These are phyloP conservation scores for Usnea hakonensis DNA, from an alignment of 495 filamentous ascomycete species.

Conservation along the genomic window DNA sequence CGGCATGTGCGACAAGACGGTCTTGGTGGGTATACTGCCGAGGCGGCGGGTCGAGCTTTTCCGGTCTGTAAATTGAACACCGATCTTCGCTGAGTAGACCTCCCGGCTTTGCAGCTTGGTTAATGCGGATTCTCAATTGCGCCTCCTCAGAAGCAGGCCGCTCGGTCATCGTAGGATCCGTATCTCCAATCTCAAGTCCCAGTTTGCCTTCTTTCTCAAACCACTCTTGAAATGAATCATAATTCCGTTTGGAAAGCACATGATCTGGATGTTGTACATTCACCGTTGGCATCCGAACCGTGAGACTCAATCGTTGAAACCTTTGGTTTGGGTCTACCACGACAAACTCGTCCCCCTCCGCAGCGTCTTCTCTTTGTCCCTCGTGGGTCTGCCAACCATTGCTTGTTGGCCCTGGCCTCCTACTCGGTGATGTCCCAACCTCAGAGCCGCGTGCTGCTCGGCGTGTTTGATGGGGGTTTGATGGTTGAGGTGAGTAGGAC, in stretches of 20 bases:
- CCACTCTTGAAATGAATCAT: conserved; percentile 51
- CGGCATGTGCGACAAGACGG: conserved; percentile 71
- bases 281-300: conserved; percentile 45
- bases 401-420: neutral
- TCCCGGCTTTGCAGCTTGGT: conserved; percentile 62
- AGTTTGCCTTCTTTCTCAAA: conserved; percentile 40
- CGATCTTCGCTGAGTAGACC: conserved; percentile 63
- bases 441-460: conserved; percentile 14
- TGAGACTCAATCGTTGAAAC: conserved; percentile 43
- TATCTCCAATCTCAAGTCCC: conserved; percentile 30
- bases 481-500: conserved; percentile 3
- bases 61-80: conserved; percentile 69
- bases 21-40: conserved; percentile 78
- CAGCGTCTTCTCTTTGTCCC: conserved; percentile 15
- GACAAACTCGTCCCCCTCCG: conserved; percentile 23
- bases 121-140: conserved; percentile 46
- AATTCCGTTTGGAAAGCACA: conserved; percentile 36
- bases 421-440: neutral
- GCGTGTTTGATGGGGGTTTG: conserved; percentile 14
- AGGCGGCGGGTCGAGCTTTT: conserved; percentile 63
- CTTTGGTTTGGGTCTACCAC: conserved; percentile 22
- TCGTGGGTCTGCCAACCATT: conserved; percentile 18
- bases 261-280: conserved; percentile 47
- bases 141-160: conserved; percentile 51
- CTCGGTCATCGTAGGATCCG: conserved; percentile 38